These are phyloP conservation scores for Cryphonectria parasitica DNA, from an alignment of 2,329 filamentous ascomycete genomes.

Conservation along the genomic window DNA sequence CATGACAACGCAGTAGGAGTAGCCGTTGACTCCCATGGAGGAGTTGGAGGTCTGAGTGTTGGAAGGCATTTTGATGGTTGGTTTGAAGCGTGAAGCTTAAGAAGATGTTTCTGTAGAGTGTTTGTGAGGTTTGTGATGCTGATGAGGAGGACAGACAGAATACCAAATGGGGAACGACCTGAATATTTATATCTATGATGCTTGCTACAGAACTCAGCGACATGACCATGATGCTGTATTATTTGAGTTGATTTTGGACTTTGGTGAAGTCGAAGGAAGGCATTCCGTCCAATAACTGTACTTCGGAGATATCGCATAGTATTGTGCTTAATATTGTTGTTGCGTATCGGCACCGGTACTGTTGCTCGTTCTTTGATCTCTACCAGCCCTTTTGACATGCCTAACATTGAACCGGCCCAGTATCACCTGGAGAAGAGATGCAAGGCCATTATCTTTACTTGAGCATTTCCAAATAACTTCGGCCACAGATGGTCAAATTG, in stretches of 20 bases:
- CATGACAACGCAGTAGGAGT: conserved; percentile 41
- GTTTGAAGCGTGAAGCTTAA: conserved; percentile 20
- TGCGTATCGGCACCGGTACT: background rate
- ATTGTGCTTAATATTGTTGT: conserved; percentile 16
- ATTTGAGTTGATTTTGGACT: background rate
- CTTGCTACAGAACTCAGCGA: background rate
- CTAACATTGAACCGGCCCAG: background rate
- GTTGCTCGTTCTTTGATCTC: conserved; percentile 3
- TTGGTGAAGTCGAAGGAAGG: background rate
- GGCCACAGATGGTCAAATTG: too few species aligned
- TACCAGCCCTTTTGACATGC: background rate
- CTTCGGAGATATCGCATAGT: background rate
- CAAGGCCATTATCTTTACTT: background rate
- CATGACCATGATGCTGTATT: background rate
- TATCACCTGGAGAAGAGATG: background rate
- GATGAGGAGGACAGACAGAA: conserved; percentile 30
- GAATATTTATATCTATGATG: conserved; percentile 32
- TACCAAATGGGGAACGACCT: background rate
- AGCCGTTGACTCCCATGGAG: conserved; percentile 35
- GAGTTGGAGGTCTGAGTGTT: conserved; percentile 35
- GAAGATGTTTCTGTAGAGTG: conserved; percentile 25
- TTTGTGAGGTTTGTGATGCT: conserved; percentile 29
- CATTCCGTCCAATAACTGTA: background rate
- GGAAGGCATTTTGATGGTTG: conserved; percentile 40
- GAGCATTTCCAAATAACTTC: background rate